Percentiles rank a stretch among this genome's conserved stretches.
These are phyloP conservation scores for Sanghuangporus sanghuang DNA, from an alignment of 1,284 basidiomycete species.

Conservation along the genomic window DNA sequence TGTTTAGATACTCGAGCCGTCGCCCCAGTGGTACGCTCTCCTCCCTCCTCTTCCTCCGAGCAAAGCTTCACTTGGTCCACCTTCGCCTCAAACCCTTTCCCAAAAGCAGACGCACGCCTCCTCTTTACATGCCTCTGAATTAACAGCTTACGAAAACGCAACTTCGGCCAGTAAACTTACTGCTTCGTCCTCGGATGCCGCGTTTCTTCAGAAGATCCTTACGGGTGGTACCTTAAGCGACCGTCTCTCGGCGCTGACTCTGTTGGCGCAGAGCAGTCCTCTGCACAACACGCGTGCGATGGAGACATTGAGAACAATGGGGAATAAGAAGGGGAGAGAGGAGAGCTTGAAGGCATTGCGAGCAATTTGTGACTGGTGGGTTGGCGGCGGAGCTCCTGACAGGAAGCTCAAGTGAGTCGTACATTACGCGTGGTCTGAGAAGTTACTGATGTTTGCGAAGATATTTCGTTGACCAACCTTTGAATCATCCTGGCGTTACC, in stretches of 20 bases:
- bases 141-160: constrained; percentile 40
- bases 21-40: constrained; percentile 56
- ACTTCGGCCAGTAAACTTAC: constrained; percentile 33
- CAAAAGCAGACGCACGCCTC: constrained; percentile 44
- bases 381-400: constrained; percentile 78
- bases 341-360: constrained; percentile 88
- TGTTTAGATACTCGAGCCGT: constrained; percentile 41
- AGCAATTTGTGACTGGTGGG: constrained; percentile 96
- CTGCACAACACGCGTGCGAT: constrained; percentile 84
- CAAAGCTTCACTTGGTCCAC: constrained; percentile 22
- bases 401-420: constrained; percentile 74
- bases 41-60: constrained; percentile 33
- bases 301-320: constrained; percentile 72
- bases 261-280: constrained; percentile 89
- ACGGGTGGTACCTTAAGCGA: constrained; percentile 90
- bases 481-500: constrained; percentile 61
- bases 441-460: constrained; percentile 33
- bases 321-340: constrained; percentile 86
- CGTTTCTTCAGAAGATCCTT: constrained; percentile 82
- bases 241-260: constrained; percentile 86
- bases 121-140: constrained; percentile 46
- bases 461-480: constrained; percentile 90
- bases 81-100: constrained; percentile 38
- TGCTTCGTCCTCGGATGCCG: constrained; percentile 52
- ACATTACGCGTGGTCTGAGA: background rate